Base-by-base conservation (phyloP, 805 yeast species). In the Barnettozyma salicaria region DNA sequence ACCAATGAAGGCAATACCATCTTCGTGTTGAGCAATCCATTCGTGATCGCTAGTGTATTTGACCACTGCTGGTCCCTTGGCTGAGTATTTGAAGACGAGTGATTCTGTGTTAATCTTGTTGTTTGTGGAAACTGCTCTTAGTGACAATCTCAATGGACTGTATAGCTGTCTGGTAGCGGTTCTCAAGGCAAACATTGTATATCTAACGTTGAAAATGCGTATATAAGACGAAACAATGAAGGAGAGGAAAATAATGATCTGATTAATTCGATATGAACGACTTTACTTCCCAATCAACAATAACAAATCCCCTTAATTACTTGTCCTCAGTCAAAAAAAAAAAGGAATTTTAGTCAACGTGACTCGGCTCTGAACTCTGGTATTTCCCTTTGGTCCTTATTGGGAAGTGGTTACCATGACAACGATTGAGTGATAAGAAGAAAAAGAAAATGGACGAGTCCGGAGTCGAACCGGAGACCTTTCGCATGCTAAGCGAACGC, bases 11-110 rank as follows among this genome's bases (percentile, higher is more conserved):
- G 90, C 82, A 29, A 79, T 69, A 43, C 85, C 85, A 61, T 89
- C 96, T 19, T 75, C 74, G 59, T 84, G 94, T 39, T 78, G 70
- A 4, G 95, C 89, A 39, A 92, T 63, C 96, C 97, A 90, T 67
- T 90, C 98, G 67, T 90, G 98, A 56, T 92, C 96, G 36, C 69
- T 63, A 9, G 97, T 86, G 72, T 75, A 89, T 63, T 74, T 78
- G 43, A 79, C 70, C 12, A 61, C 38, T 27, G 42, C 16, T 29
- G 52, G 49, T 27, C 50, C 51, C 21, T 34, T 19, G 12, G 37
- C 9, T 6, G 54, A 49, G 42, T 52, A 48, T 30, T 48, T 43
- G 31, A 36, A 31, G n/a, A 53, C 51, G 4, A 47, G 20, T 7
- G 58, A 53, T 19, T 36, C 32, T 19, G 43, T 29, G 27, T 44